Percentiles rank a stretch among this genome's conserved stretches.
Evolutionary conservation across 176 grass and related monocot species (phyloP).

Genomic region (Pontederia paniculata): DNA sequence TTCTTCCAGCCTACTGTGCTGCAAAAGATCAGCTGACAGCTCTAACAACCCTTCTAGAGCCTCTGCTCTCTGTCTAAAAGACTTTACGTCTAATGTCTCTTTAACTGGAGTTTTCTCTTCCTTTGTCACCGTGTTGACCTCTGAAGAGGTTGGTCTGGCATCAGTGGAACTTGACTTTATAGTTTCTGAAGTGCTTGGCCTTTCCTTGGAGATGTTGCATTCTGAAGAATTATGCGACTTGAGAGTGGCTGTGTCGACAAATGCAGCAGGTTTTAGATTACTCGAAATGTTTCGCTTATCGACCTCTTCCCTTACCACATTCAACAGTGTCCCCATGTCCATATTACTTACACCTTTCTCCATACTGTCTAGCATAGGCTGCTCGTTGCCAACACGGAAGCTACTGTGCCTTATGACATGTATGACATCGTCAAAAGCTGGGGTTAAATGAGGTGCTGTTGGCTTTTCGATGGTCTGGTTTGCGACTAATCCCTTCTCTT

Average conservation of each 20-base stretch:
- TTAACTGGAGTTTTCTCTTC: slow-evolving; percentile 45
- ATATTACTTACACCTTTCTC: slow-evolving; percentile 22
- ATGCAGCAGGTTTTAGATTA: slow-evolving; percentile 20
- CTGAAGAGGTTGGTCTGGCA: slow-evolving; percentile 24
- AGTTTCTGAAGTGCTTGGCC: slow-evolving; percentile 26
- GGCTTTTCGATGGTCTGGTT: slow-evolving; percentile 36
- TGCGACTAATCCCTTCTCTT: slow-evolving; percentile 21
- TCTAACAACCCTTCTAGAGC: slow-evolving; percentile 94
- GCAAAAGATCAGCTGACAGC: slow-evolving; percentile 75
- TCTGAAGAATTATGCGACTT: slow-evolving; percentile 28
- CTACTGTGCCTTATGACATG: slow-evolving; percentile 76
- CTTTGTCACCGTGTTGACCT: slow-evolving; percentile 30
- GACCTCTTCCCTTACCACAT: slow-evolving; percentile 47
- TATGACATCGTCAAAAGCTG: slow-evolving; percentile 66
- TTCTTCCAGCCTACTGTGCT: slow-evolving; percentile 73
- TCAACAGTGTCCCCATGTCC: slow-evolving; percentile 23
- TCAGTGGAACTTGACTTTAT: slow-evolving; percentile 31
- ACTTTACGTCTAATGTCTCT: slow-evolving; percentile 82
- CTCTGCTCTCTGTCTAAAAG: slow-evolving; percentile 88
- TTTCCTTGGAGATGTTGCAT: slow-evolving; percentile 18
- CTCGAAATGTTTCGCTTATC: slow-evolving; percentile 37
- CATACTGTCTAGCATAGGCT: slow-evolving; percentile 19
- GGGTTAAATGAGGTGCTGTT: slow-evolving; percentile 29
- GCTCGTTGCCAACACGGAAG: slow-evolving; percentile 43
- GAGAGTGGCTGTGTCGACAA: slow-evolving; percentile 22